Evolutionary conservation across 768 basidiomycete genomes (phyloP), one percentile per base, ranked within the genome.

Genomic region (Tulasnella sp.): DNA sequence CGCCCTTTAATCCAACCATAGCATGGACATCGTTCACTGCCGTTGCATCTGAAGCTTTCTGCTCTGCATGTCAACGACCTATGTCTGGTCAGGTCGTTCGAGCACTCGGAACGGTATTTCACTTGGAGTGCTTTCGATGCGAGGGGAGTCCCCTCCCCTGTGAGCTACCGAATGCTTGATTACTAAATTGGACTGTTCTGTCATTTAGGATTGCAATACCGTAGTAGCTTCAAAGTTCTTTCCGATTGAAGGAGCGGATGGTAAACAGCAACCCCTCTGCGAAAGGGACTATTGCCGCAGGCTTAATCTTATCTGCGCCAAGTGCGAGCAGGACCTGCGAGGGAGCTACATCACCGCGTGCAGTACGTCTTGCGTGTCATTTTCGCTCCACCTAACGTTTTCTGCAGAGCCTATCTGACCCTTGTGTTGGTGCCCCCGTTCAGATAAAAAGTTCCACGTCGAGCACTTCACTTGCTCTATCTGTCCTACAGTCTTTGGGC

Each of bases 281-380:
- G 98, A 99, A 87, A 89, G 93, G 79, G 98, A 99, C 84, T 99
- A 98, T 85, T 99, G 99, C 85, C 90, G 95, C 81, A 90, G 98
- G 77, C 88, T 99, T 75, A 95, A 95, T 85, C 89, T 99, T 82
- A 96, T 99, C 80, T 99, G 98, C 84, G 94, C 92, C 70, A 97
- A 98, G 85, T 99, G 98, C 85, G 92, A 92, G 61, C 90, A 92
- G 87, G 97, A 98, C 55, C 85, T 99, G 79, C 88, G 97, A 82
- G 97, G 96, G 75, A 98, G 95, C 85, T 99, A 99, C 82, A 99
- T 99, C 86, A 99, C 98, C 57, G 98, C 98, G 67, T 98, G 97
- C 88, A 96, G 97, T 98, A 83, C 84, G 92, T 44, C 15, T 89
- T 37, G 23, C 37, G 40, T 44, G 35, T 61, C 74, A 26, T 79